Conservation (phyloP, 257 asterid genomes). For the Orobanche coerulescens region DNA sequence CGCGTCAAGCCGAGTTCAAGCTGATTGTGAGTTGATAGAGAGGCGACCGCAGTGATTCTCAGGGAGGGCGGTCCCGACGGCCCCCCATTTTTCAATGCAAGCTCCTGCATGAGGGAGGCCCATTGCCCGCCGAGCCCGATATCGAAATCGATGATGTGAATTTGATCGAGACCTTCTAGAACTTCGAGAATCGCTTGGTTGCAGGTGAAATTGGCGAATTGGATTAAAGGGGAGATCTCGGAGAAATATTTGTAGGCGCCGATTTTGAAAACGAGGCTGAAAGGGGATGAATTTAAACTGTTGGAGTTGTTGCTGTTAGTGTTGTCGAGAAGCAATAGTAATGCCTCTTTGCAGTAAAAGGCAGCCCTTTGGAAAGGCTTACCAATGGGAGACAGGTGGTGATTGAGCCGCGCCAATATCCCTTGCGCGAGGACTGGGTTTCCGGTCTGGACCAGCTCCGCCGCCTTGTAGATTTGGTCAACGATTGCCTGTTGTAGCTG, state of each 20-base stretch:
- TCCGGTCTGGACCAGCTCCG: slow-evolving; percentile 81
- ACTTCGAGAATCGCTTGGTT: slow-evolving; percentile 87
- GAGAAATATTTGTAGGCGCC: slow-evolving; percentile 85
- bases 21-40: slow-evolving; percentile 63
- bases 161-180: slow-evolving; percentile 55
- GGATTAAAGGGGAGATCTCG: slow-evolving; percentile 82
- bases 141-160: slow-evolving; percentile 84
- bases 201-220: slow-evolving; percentile 80
- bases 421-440: slow-evolving; percentile 87
- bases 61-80: slow-evolving; percentile 33
- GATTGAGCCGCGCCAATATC: slow-evolving; percentile 99
- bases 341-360: slow-evolving; percentile 80
- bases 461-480: slow-evolving; percentile 77
- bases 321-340: slow-evolving; percentile 48
- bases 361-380: slow-evolving; percentile 94
- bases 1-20: slow-evolving; percentile 68
- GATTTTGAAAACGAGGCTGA: slow-evolving; percentile 63
- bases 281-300: slow-evolving; percentile 42
- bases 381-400: slow-evolving; percentile 87
- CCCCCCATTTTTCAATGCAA: slow-evolving; percentile 55
- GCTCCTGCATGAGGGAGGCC: slow-evolving; percentile 98
- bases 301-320: slow-evolving; percentile 21
- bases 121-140: slow-evolving; percentile 91
- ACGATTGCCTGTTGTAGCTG: slow-evolving; percentile 57
- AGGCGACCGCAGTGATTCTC: slow-evolving; percentile 71